A percentile compares a stretch with the other conserved stretches of the same genome.
These are phyloP conservation scores for Leptomonas seymouri DNA, from an alignment of 208 protist genomes.

Conservation along the genomic window DNA sequence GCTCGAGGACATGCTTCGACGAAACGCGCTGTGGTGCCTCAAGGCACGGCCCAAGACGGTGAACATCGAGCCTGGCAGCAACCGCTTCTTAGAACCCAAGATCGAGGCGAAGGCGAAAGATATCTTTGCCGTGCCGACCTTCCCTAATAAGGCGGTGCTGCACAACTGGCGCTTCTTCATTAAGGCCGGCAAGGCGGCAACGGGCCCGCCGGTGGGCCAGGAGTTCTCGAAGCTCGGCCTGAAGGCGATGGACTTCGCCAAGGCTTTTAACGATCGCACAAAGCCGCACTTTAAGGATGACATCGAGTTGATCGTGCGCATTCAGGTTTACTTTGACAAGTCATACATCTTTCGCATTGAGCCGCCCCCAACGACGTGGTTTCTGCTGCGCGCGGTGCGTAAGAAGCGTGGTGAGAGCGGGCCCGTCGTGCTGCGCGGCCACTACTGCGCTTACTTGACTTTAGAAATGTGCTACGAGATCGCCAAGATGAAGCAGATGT, in stretches of 20 bases:
- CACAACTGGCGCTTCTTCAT: constrained; percentile 94
- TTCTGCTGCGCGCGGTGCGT: constrained; percentile 72
- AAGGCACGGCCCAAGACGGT: constrained; percentile 81
- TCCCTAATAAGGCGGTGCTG: constrained; percentile 83
- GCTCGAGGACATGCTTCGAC: constrained; percentile 43
- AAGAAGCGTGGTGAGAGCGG: constrained; percentile 88
- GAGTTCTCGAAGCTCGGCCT: constrained; percentile 90
- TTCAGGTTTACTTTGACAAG: constrained; percentile 94
- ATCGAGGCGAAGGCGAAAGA: constrained; percentile 70
- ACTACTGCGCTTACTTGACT: constrained; percentile 86
- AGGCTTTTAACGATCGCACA: constrained; percentile 90
- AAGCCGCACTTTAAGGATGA: constrained; percentile 90
- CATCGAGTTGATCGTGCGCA: constrained; percentile 86
- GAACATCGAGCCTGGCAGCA: constrained; percentile 69
- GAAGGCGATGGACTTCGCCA: constrained; percentile 92
- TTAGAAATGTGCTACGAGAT: constrained; percentile 93
- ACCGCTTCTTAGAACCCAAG: constrained; percentile 57
- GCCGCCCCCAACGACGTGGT: constrained; percentile 89
- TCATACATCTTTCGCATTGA: constrained; percentile 87
- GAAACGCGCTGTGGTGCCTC: constrained; percentile 33
- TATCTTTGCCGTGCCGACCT: constrained; percentile 74
- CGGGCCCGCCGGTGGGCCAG: constrained; percentile 89
- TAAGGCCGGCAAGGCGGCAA: constrained; percentile 86
- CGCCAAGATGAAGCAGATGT: constrained; percentile 89
- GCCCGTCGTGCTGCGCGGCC: constrained; percentile 48